Evolutionary conservation across 345 rosid genomes (phyloP), one percentile per base, ranked within the genome.

Genomic region (Jatropha curcas): DNA sequence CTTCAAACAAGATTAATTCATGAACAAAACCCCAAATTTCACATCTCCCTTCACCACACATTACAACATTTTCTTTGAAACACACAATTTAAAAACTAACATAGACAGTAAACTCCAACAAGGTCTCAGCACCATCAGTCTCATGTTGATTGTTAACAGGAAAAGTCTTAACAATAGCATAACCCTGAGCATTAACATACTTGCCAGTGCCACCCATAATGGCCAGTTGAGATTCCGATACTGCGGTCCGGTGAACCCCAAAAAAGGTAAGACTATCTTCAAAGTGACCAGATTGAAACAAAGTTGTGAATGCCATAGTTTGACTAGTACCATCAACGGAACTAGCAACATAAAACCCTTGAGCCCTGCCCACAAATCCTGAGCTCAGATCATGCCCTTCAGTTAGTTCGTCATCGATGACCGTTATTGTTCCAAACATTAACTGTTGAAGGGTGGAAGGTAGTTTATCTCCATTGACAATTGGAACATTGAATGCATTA

Each of bases 151-250:
- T 86, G 2, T 71, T 68, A 1, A 76, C 85, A 0, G 92, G 84
- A 70, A 88, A 80, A 6, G 93, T 89, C 82, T 92, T 89, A 25
- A 92, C 77, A 46, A 85, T 80, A 4, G 98, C 94, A 37, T 69
- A 89, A 0, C 95, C 98, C 65, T 82, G 81, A 2, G 92, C 92
- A 77, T 92, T 89, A 59, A 87, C 92, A 78, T 85, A 87, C 75
- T 87, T 90, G 14, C 98, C 97, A 0, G 97, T 94, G 14, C 97
- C 98, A 45, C 95, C 98, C 97, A 89, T 92, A 65, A 94, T 74
- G 3, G 93, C 87, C 55, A 92, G 74, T 79, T 89, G 97, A 2
- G 97, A 92, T 73, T 92, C 97, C 0, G 97, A 89, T 31, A 74
- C 89, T 2, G 86, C 92, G 1, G 88, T 89, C 65, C 84, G 75